phyloP scores from a whole-genome alignment of 345 rosid species.

The Heritiera fomes region DNA sequence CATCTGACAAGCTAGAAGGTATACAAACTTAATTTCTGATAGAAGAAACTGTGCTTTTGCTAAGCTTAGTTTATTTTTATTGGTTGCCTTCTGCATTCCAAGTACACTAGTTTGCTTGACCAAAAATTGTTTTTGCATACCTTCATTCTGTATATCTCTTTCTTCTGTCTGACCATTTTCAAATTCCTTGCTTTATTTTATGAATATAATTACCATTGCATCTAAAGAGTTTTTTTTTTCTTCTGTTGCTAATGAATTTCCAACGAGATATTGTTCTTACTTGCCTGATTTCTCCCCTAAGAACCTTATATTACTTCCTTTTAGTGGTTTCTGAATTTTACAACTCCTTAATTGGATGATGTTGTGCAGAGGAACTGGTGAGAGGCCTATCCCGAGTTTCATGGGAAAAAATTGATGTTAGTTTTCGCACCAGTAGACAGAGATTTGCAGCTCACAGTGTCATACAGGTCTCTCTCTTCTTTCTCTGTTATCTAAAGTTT shows the following conservation, averaged over 20 bases:
- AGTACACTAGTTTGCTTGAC: background rate
- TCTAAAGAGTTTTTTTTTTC: too few species aligned
- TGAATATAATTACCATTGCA: background rate
- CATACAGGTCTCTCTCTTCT: slow-evolving; percentile 69
- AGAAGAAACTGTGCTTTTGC: background rate
- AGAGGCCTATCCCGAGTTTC: slow-evolving; percentile 77
- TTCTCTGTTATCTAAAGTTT: slow-evolving; percentile 3
- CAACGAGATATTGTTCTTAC: too few species aligned
- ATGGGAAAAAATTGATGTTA: slow-evolving; percentile 96
- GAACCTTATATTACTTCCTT: background rate
- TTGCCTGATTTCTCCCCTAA: background rate
- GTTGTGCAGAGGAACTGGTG: slow-evolving; percentile 74
- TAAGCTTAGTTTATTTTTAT: slow-evolving; percentile 1
- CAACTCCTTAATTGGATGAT: slow-evolving; percentile 12
- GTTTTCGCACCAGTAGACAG: slow-evolving; percentile 78
- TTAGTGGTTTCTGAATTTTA: background rate
- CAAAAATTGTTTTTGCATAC: background rate
- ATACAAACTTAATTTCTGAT: background rate
- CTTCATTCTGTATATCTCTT: slow-evolving; percentile 11
- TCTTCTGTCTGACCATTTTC: background rate
- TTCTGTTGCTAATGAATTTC: background rate
- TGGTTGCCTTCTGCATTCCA: background rate
- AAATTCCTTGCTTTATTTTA: slow-evolving; percentile 8
- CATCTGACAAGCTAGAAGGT: slow-evolving; percentile 81
- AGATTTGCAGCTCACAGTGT: slow-evolving; percentile 93